A percentile compares a stretch with the other conserved stretches of the same genome.
Conservation (phyloP, 1,139 yeast species). For the Blastobotrys malaysiensis region DNA sequence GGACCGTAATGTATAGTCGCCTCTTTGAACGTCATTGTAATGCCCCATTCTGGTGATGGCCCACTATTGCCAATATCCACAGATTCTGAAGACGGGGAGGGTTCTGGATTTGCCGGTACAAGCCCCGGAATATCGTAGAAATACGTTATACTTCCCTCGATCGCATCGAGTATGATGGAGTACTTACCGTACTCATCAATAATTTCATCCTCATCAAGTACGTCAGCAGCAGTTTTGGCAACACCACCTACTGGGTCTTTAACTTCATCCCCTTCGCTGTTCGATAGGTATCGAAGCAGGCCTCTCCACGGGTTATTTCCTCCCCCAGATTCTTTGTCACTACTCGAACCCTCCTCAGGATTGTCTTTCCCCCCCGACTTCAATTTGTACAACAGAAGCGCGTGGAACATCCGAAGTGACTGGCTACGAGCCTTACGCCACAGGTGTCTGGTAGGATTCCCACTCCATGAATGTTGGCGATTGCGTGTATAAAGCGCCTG, state of each 20-base stretch:
- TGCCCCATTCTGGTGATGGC: conserved; percentile 58
- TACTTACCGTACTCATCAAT: conserved; percentile 77
- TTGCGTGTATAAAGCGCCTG: not conserved
- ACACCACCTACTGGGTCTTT: conserved; percentile 1
- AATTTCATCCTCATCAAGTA: conserved; percentile 35
- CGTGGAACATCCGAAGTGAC: not conserved
- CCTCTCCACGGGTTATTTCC: conserved; percentile 38
- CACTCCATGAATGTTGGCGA: not conserved
- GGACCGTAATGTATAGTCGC: conserved; percentile 86
- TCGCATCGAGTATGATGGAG: conserved; percentile 67
- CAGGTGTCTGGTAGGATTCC: not conserved
- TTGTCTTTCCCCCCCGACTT: not conserved
- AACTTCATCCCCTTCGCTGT: conserved; percentile 15
- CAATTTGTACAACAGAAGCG: not conserved
- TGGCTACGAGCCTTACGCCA: not conserved
- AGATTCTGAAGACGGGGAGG: conserved; percentile 23
- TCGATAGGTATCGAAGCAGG: conserved; percentile 34
- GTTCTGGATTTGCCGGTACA: conserved; percentile 41
- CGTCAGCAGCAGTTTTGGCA: conserved; percentile 20
- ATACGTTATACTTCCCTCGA: conserved; percentile 48
- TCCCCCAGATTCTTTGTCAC: conserved; percentile 8
- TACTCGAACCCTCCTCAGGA: conserved; percentile 2
- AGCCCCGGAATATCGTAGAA: conserved; percentile 68
- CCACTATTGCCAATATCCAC: conserved; percentile 48
- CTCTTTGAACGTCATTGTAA: conserved; percentile 52